Percentiles rank a stretch among this genome's conserved stretches.
Conservation (phyloP, 495 filamentous ascomycete genomes). For the Parachaetomium inaequale region DNA sequence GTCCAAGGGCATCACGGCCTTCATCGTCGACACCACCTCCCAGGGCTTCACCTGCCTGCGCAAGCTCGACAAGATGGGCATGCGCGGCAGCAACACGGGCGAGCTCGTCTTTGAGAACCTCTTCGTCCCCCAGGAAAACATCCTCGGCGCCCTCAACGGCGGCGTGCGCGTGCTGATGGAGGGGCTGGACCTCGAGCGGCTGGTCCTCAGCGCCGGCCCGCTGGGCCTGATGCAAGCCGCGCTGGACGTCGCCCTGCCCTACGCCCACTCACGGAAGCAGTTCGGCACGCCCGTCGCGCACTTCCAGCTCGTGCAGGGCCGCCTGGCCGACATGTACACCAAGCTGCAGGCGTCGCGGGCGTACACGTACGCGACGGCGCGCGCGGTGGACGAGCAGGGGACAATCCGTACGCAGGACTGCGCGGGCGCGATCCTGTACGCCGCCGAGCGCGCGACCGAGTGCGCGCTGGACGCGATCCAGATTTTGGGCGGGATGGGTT, state of each 20-base stretch:
- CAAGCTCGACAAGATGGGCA: slow-evolving; percentile 97
- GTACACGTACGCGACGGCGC: slow-evolving; percentile 78
- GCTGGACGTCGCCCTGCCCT: slow-evolving; percentile 83
- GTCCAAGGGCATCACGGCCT: slow-evolving; percentile 92
- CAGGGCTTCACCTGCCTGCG: slow-evolving; percentile 80
- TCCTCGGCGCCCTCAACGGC: slow-evolving; percentile 73
- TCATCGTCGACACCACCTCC: slow-evolving; percentile 71
- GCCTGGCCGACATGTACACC: slow-evolving; percentile 95
- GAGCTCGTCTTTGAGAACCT: slow-evolving; percentile 91
- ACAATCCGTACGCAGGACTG: slow-evolving; percentile 82
- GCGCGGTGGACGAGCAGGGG: slow-evolving; percentile 67
- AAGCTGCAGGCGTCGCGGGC: slow-evolving; percentile 76
- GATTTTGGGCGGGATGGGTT: slow-evolving; percentile 91
- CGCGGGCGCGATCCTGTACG: slow-evolving; percentile 90
- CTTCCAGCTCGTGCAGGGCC: slow-evolving; percentile 91
- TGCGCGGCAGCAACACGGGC: slow-evolving; percentile 95
- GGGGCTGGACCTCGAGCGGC: slow-evolving; percentile 86
- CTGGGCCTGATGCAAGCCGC: slow-evolving; percentile 93
- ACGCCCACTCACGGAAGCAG: slow-evolving; percentile 84
- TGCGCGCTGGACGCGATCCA: slow-evolving; percentile 88
- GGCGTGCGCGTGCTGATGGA: slow-evolving; percentile 95
- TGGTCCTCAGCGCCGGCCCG: slow-evolving; percentile 89
- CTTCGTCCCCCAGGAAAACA: slow-evolving; percentile 78
- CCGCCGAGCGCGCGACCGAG: slow-evolving; percentile 89
- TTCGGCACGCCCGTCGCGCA: slow-evolving; percentile 85